A percentile compares a stretch with the other conserved stretches of the same genome.
These are phyloP conservation scores for Lentinus tigrinus DNA, from an alignment of 768 basidiomycete genomes.

Conservation along the genomic window DNA sequence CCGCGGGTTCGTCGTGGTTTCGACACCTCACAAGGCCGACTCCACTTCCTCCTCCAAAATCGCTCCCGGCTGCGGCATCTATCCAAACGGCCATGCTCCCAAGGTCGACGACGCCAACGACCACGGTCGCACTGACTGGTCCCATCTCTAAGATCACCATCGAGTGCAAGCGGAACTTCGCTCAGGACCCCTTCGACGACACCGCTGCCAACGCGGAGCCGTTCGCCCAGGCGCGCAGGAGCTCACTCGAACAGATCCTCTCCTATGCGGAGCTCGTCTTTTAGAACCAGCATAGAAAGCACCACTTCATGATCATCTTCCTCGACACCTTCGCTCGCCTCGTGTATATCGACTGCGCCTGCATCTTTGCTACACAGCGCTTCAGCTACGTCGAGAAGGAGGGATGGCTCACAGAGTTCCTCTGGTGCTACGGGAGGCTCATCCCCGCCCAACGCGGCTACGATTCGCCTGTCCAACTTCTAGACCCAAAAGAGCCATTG, in stretches of 20 bases:
- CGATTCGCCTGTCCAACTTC: not conserved
- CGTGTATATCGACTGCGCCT: not conserved
- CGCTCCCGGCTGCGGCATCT: not conserved
- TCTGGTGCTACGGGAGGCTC: not conserved
- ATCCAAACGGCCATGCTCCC: not conserved
- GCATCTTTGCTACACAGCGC: not conserved
- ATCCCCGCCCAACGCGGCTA: not conserved
- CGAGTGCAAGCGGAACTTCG: not conserved
- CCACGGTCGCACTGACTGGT: not conserved
- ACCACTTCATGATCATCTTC: not conserved
- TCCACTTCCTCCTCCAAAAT: too few species aligned
- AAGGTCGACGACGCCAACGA: not conserved
- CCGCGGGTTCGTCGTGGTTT: not conserved
- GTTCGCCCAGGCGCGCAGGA: not conserved
- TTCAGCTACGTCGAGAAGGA: not conserved
- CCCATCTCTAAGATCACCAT: not conserved
- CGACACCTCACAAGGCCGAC: not conserved
- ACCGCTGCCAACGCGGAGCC: not conserved
- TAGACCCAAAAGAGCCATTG: not conserved
- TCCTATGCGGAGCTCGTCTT: not conserved
- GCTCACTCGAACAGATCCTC: not conserved
- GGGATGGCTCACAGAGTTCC: not conserved
- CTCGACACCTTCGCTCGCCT: not conserved
- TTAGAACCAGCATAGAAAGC: not conserved
- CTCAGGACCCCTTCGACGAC: not conserved